Evolutionary conservation across 306 rosid genomes (phyloP).

Genomic region (Geum urbanum): DNA sequence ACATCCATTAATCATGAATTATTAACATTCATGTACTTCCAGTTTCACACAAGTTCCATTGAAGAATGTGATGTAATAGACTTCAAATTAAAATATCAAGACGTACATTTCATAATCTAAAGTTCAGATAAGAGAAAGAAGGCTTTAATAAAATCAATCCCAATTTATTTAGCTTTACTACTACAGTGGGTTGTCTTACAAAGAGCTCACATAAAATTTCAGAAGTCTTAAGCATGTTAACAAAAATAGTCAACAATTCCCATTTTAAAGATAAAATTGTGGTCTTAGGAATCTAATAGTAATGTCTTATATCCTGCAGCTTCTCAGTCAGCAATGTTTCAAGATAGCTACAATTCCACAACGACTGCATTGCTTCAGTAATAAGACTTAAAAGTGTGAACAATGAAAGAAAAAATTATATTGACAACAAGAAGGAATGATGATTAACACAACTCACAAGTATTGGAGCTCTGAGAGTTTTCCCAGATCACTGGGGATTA

Average conservation of each 20-base stretch:
- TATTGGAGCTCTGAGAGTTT: constrained; percentile 62
- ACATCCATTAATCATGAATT: neutral
- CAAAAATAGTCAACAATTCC: neutral
- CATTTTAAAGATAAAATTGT: neutral
- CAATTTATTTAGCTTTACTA: neutral
- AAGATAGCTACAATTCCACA: neutral
- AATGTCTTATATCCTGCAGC: neutral
- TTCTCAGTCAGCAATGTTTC: neutral
- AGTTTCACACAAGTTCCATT: neutral
- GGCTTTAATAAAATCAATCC: neutral
- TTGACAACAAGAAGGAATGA: constrained; percentile 2
- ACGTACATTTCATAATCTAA: neutral
- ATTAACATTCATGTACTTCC: neutral
- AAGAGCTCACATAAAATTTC: neutral
- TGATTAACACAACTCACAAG: constrained; percentile 54
- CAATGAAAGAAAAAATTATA: neutral
- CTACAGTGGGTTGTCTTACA: neutral
- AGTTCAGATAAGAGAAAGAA: neutral
- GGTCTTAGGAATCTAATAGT: neutral
- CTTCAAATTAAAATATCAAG: neutral
- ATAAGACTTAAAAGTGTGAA: neutral
- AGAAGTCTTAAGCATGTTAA: neutral
- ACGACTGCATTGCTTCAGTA: neutral
- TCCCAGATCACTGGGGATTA: constrained; percentile 80
- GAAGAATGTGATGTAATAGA: neutral